Base-by-base conservation (phyloP, 2,329 filamentous ascomycete genomes). In the Penicillium sp. region DNA sequence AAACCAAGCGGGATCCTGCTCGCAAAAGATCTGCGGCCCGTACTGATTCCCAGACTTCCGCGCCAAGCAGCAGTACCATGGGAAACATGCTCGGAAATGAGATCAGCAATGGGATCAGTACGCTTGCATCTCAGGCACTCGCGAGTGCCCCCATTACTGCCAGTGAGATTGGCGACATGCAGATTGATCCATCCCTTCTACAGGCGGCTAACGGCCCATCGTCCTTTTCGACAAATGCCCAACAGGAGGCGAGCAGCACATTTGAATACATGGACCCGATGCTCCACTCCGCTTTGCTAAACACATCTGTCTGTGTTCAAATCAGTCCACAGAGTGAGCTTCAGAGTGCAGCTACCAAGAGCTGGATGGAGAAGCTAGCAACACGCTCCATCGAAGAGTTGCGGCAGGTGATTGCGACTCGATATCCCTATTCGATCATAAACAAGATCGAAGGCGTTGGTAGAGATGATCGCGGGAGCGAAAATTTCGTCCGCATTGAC, bases 251-350 rank as follows among this genome's bases (percentile, higher is more conserved):
- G 19, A 53, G 46, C 11, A 50, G 48, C 33, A 34, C 58, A 5
- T 68, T 64, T 43, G 58, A 54, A 36, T 69, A 66, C 26, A 59
- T 65, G 41, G 63, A 67, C 29, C 56, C 65, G 2, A 56, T 68
- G 41, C 55, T 68, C 17, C 55, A 53, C n/a, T 38, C 59, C 5
- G 36, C 50, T 19, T 15, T 58, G 7, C 37, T 65, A 19, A 54
- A 76, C 2, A 75, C 81, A 28, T 75, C 81, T 2, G 75, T 86
- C 9, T 88, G 81, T 64, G 77, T 90, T 50, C 80, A 83, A n/a
- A 72, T 87, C 4, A 78, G 85, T 50, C 76, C 79, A 0, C 72
- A 75, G n/a, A 86, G 83, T 3, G 74, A 72, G 9, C 70, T 83
- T 21, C 44, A 72, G 58, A 43, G 62, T 10, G 18, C 30, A 59